Conservation (phyloP, 495 filamentous ascomycete genomes). For the Copromyces sp. region DNA sequence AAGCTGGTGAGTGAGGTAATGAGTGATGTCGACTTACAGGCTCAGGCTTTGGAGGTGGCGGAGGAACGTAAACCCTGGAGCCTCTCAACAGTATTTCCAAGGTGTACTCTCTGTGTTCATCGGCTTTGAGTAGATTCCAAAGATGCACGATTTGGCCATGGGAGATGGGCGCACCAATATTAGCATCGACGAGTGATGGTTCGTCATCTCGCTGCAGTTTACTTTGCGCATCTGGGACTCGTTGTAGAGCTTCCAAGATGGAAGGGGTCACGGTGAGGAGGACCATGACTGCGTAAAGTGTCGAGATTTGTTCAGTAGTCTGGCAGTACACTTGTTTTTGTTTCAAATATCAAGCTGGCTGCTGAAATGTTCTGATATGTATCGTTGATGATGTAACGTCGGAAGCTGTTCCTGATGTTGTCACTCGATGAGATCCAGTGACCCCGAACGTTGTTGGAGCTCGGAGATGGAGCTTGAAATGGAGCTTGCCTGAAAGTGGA, state of each 20-base stretch:
- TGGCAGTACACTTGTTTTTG: too few species aligned
- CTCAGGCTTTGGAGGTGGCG: slow-evolving; percentile 66
- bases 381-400: background rate
- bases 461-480: background rate
- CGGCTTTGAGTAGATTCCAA: slow-evolving; percentile 42
- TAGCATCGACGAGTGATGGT: slow-evolving; percentile 34
- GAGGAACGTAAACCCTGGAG: slow-evolving; percentile 62
- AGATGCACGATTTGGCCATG: slow-evolving; percentile 68
- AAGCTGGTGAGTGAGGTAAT: too few species aligned
- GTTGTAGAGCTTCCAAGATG: slow-evolving; percentile 54
- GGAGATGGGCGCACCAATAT: slow-evolving; percentile 60
- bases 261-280: slow-evolving; percentile 62
- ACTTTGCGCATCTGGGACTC: slow-evolving; percentile 2
- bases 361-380: background rate
- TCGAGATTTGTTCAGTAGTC: too few species aligned
- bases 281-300: too few species aligned
- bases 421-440: background rate
- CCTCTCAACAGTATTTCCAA: slow-evolving; percentile 62
- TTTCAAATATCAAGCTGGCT: background rate
- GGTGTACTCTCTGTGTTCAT: slow-evolving; percentile 21
- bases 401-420: background rate
- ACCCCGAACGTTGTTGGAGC: background rate
- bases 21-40: slow-evolving; percentile 44
- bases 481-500: background rate
- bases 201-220: slow-evolving; percentile 17